These are phyloP conservation scores for Entophlyctis luteolus DNA, from an alignment of 192 early-diverging fungal species.

Conservation along the genomic window DNA sequence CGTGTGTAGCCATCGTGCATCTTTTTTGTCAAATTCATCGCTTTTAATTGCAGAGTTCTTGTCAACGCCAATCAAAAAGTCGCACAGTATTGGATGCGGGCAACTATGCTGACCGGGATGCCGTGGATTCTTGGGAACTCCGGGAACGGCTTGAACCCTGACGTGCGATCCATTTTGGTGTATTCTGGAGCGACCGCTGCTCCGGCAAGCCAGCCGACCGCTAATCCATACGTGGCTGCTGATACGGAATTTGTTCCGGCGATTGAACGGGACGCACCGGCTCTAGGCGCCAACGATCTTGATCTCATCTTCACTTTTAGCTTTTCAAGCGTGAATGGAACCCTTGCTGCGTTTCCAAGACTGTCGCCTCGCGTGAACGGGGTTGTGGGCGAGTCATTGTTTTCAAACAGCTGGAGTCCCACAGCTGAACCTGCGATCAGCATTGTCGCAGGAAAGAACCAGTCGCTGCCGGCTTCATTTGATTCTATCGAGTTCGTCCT, in stretches of 20 bases:
- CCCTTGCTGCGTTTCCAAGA: no score
- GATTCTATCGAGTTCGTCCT: constrained; percentile 21
- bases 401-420: no score
- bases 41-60: neutral
- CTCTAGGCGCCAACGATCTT: neutral
- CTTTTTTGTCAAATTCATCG: neutral
- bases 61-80: neutral
- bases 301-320: no score
- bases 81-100: neutral
- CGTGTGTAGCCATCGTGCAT: neutral
- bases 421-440: no score
- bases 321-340: no score
- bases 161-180: neutral
- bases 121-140: neutral
- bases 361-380: no score
- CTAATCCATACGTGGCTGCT: no score
- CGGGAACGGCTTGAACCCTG: neutral
- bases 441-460: no score
- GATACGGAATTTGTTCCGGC: no score
- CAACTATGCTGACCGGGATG: neutral
- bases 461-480: constrained; percentile 41
- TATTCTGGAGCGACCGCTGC: neutral
- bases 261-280: no score
- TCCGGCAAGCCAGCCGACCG: no score
- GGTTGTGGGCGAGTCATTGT: no score